Conservation (phyloP, 169 alveolate genomes). For the Cryptosporidium meleagridis region DNA sequence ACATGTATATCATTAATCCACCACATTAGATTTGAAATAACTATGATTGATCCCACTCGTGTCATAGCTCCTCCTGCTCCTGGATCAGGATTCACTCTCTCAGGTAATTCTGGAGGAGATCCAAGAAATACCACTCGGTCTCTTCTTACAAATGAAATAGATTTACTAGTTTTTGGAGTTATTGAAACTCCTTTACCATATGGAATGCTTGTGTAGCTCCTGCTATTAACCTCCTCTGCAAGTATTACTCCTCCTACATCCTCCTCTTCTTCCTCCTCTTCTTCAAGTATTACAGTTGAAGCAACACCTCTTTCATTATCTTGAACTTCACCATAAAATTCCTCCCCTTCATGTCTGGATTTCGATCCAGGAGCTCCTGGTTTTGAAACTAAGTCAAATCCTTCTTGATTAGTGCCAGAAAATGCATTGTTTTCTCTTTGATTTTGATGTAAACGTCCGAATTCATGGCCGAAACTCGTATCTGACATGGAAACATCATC, state of each 20-base stretch:
- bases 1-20: constrained; percentile 68
- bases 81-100: constrained; percentile 30
- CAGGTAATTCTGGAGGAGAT: constrained; percentile 69
- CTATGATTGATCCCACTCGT: constrained; percentile 62
- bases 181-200: constrained; percentile 25
- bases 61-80: constrained; percentile 68
- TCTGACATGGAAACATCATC: background rate
- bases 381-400: background rate
- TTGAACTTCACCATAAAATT: background rate
- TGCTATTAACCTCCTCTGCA: constrained; percentile 71
- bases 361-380: background rate
- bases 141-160: constrained; percentile 32
- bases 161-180: constrained; percentile 8
- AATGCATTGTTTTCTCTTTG: background rate
- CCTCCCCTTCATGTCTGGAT: background rate
- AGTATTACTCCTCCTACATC: constrained; percentile 50
- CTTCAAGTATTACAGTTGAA: background rate
- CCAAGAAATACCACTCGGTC: constrained; percentile 63
- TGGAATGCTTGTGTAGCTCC: constrained; percentile 42
- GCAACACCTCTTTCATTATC: background rate
- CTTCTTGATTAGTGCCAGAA: background rate
- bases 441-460: background rate
- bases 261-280: constrained; percentile 58
- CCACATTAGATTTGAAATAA: constrained; percentile 68
- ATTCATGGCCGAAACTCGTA: background rate